These are phyloP conservation scores for Apiospora kogelbergensis DNA, from an alignment of 2,329 filamentous ascomycete species.

Conservation along the genomic window DNA sequence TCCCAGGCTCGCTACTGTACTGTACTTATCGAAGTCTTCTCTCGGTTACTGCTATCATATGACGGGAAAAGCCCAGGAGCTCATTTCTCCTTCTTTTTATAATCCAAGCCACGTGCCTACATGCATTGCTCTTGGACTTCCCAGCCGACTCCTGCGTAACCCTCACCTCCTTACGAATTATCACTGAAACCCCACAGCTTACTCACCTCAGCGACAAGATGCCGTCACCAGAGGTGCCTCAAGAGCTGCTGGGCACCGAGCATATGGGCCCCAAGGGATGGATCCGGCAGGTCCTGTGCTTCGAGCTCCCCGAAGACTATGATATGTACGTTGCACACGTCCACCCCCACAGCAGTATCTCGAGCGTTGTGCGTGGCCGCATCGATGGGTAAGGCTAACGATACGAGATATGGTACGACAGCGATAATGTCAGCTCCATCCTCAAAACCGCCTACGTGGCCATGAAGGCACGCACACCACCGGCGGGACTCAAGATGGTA, in stretches of 20 bases:
- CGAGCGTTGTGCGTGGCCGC: too few species aligned
- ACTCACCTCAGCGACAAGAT: background rate
- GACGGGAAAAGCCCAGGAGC: background rate
- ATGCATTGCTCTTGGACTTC: background rate
- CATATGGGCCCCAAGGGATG: slow-evolving; percentile 15
- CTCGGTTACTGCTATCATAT: background rate
- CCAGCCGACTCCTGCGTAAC: background rate
- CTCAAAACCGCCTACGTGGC: slow-evolving; percentile 9
- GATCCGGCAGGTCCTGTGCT: slow-evolving; percentile 12
- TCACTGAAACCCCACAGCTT: background rate
- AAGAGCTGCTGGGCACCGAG: slow-evolving; percentile 10
- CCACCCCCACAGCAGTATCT: background rate
- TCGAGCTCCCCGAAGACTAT: slow-evolving; percentile 12
- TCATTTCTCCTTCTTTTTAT: background rate
- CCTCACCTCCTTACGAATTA: background rate
- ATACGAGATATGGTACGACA: background rate
- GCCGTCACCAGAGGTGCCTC: background rate
- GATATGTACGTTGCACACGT: background rate
- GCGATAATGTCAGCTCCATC: slow-evolving; percentile 10
- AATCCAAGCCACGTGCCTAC: background rate
- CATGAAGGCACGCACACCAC: slow-evolving; percentile 12
- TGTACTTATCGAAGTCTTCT: too few species aligned
- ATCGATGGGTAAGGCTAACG: background rate
- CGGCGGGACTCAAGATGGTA: slow-evolving; percentile 11
- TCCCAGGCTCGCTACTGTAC: too few species aligned